Evolutionary conservation across 2,329 filamentous ascomycete genomes (phyloP).

Genomic region (Aspergillus fischeri): DNA sequence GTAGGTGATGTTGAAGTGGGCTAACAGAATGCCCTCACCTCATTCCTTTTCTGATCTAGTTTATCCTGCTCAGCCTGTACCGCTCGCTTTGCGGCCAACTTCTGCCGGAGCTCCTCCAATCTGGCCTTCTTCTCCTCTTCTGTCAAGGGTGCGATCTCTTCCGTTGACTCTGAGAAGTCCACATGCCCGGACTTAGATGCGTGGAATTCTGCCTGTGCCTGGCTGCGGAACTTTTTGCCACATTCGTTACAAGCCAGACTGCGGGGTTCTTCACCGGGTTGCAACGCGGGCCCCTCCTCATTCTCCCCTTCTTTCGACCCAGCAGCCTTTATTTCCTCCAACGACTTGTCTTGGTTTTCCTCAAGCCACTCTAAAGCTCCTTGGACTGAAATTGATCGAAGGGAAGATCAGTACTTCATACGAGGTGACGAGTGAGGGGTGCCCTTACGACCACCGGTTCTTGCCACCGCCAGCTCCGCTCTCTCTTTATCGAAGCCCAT

Average conservation of each 20-base stretch:
- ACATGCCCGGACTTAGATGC: slow-evolving; percentile 86
- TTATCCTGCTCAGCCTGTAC: slow-evolving; percentile 68
- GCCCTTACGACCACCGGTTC: slow-evolving; percentile 69
- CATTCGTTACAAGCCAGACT: slow-evolving; percentile 94
- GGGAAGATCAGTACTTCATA: not conserved
- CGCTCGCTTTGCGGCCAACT: slow-evolving; percentile 68
- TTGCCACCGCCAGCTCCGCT: slow-evolving; percentile 78
- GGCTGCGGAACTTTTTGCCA: slow-evolving; percentile 80
- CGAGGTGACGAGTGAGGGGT: not conserved
- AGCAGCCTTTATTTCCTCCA: slow-evolving; percentile 70
- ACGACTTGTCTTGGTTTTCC: slow-evolving; percentile 77
- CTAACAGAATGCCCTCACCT: slow-evolving; percentile 48
- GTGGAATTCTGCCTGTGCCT: slow-evolving; percentile 81
- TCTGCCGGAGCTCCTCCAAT: slow-evolving; percentile 69
- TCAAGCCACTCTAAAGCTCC: slow-evolving; percentile 93
- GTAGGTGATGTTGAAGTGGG: not conserved
- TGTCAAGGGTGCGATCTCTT: slow-evolving; percentile 84
- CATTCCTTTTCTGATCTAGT: slow-evolving; percentile 77
- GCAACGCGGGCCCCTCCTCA: slow-evolving; percentile 60
- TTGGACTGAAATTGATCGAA: slow-evolving; percentile 58
- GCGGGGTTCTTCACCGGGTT: slow-evolving; percentile 66
- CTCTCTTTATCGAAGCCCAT: slow-evolving; percentile 80
- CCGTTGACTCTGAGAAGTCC: slow-evolving; percentile 89
- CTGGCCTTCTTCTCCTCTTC: slow-evolving; percentile 85
- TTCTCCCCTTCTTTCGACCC: slow-evolving; percentile 51